phyloP scores from a whole-genome alignment of 2,329 filamentous ascomycete species.

The Lachnellula cervina region DNA sequence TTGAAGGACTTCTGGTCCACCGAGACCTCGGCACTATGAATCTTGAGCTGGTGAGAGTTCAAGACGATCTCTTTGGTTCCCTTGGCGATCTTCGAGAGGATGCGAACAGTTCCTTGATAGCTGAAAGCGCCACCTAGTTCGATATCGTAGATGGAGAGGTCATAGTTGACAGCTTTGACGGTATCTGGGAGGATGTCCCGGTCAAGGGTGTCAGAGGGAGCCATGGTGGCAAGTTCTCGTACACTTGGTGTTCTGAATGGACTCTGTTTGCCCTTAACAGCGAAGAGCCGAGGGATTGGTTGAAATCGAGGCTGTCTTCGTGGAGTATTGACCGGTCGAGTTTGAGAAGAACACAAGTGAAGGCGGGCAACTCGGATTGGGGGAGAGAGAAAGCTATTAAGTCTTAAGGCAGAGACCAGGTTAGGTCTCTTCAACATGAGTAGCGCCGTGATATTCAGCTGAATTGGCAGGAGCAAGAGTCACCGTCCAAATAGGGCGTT shows the following conservation, averaged over 20 bases:
- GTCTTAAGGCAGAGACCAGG: not conserved
- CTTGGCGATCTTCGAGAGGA: slow-evolving; percentile 68
- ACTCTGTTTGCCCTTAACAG: not conserved
- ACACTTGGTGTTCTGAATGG: not conserved
- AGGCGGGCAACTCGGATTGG: not conserved
- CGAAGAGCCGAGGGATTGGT: not conserved
- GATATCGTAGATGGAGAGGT: slow-evolving; percentile 73
- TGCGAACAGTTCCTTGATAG: slow-evolving; percentile 81
- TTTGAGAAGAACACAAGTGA: slow-evolving; percentile 1
- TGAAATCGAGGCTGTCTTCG: not conserved
- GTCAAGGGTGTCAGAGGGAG: slow-evolving; percentile 45
- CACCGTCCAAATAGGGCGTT: not conserved
- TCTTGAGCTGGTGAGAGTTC: slow-evolving; percentile 80
- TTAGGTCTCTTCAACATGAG: slow-evolving; percentile 7
- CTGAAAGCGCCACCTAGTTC: slow-evolving; percentile 64
- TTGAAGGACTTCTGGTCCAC: slow-evolving; percentile 50
- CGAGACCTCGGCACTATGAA: slow-evolving; percentile 61
- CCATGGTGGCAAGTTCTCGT: slow-evolving; percentile 17
- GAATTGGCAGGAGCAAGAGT: not conserved
- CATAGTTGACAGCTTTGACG: slow-evolving; percentile 82
- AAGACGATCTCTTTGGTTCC: slow-evolving; percentile 72
- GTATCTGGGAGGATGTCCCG: slow-evolving; percentile 57
- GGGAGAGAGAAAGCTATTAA: not conserved
- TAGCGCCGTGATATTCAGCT: not conserved
- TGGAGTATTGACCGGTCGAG: not conserved